These are phyloP conservation scores for Polychaeton citri DNA, from an alignment of 2,329 filamentous ascomycete species.

Conservation along the genomic window DNA sequence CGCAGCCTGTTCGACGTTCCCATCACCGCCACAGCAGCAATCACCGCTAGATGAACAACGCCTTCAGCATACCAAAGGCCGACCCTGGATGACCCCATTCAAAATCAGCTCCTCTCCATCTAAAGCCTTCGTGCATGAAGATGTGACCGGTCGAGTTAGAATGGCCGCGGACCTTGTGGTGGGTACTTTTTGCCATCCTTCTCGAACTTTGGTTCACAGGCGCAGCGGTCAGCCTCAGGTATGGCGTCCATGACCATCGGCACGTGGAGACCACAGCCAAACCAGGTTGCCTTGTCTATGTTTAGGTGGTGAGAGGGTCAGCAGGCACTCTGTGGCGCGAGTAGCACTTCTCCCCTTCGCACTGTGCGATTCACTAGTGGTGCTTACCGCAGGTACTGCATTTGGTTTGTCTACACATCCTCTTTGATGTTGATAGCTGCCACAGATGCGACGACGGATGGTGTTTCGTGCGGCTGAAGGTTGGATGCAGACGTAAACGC, in stretches of 20 bases:
- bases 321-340: conserved; percentile 1
- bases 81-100: conserved; percentile 9
- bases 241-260: conserved; percentile 48
- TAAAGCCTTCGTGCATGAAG: neutral
- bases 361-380: neutral
- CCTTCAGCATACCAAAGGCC: conserved; percentile 17
- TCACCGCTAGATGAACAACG: conserved; percentile 17
- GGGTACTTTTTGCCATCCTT: conserved; percentile 50
- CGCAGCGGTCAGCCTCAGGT: conserved; percentile 47
- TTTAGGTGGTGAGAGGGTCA: neutral
- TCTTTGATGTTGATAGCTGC: neutral
- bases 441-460: no score
- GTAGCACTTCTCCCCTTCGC: conserved; percentile 1
- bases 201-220: conserved; percentile 50
- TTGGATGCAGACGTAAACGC: no score
- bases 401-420: neutral
- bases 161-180: conserved; percentile 39
- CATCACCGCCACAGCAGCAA: no score
- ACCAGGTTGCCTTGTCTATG: conserved; percentile 21
- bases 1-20: no score
- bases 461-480: no score
- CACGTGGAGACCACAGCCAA: conserved; percentile 19
- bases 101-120: neutral
- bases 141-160: neutral
- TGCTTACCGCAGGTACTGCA: conserved; percentile 1